Percentiles rank a stretch among this genome's conserved stretches.
phyloP scores from a whole-genome alignment of 371 early-diverging fungal species.

The Zopfochytrium polystomum region DNA sequence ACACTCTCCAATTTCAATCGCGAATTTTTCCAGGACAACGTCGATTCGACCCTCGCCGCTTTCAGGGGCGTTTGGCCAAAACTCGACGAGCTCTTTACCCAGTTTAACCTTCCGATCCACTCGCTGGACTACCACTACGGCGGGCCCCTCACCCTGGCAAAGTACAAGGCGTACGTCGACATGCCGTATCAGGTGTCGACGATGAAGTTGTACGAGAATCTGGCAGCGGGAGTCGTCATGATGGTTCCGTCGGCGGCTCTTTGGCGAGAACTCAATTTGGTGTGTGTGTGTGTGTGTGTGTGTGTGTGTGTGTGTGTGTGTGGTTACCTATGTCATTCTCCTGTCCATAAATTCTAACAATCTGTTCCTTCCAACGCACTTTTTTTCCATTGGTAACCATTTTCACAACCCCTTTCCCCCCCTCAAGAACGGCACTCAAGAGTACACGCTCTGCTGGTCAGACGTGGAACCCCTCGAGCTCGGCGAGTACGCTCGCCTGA shows the following conservation, averaged over 20 bases:
- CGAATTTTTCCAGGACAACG: too few relatives aligned
- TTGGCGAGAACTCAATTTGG: constrained; percentile 16
- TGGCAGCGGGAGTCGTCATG: constrained; percentile 22
- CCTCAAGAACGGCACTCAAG: neutral
- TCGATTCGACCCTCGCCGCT: too few relatives aligned
- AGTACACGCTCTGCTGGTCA: neutral
- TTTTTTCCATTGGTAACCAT: too few relatives aligned
- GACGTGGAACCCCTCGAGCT: neutral
- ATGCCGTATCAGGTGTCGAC: constrained; percentile 26
- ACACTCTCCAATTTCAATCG: too few relatives aligned
- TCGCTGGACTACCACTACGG: constrained; percentile 15
- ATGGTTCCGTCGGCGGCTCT: constrained; percentile 8
- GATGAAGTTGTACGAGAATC: constrained; percentile 27
- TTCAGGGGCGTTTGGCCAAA: neutral
- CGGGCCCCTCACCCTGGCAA: constrained; percentile 14
- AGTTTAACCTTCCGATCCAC: neutral
- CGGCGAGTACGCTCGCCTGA: neutral
- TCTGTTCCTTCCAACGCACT: too few relatives aligned
- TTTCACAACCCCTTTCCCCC: too few relatives aligned
- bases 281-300: neutral
- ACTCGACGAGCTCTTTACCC: neutral
- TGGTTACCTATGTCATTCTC: too few relatives aligned
- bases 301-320: neutral
- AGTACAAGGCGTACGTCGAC: constrained; percentile 22
- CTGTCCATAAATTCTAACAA: neutral